Percentiles rank a stretch among this genome's conserved stretches.
Evolutionary conservation across 1,139 yeast species (phyloP).

Genomic region (Diutina scorzettiae): DNA sequence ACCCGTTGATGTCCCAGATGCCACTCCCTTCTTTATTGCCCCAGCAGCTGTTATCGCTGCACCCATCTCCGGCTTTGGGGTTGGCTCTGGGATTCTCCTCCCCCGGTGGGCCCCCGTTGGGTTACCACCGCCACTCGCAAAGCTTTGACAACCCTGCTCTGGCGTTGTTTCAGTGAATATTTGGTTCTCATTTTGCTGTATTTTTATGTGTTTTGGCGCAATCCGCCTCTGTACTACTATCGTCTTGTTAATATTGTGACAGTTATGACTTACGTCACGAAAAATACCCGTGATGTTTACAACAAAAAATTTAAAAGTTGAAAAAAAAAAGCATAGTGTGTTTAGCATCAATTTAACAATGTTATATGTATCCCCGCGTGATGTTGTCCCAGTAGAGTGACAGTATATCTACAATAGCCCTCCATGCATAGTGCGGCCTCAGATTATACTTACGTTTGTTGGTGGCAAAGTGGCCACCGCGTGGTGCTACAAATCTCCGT

Average conservation of each 20-base stretch:
- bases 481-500: too few species aligned
- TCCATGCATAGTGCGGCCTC: too few species aligned
- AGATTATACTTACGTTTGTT: too few species aligned
- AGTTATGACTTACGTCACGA: not conserved
- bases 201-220: not conserved
- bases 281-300: not conserved
- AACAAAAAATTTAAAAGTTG: not conserved
- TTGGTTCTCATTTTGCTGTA: not conserved
- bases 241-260: not conserved
- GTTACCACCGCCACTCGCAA: not conserved
- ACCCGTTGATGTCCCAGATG: not conserved
- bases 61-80: not conserved
- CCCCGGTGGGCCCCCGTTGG: not conserved
- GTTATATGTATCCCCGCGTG: too few species aligned
- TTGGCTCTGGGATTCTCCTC: not conserved
- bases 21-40: not conserved
- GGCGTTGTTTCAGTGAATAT: not conserved
- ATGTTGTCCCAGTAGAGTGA: too few species aligned
- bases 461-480: too few species aligned
- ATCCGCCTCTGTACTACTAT: not conserved
- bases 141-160: not conserved
- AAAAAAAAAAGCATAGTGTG: not conserved
- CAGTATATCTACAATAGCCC: too few species aligned
- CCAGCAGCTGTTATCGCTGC: not conserved
- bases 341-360: too few species aligned